Evolutionary conservation across 139 green algal genomes (phyloP), one percentile per base, ranked within the genome.

Genomic region (Chlorokybus atmophyticus): DNA sequence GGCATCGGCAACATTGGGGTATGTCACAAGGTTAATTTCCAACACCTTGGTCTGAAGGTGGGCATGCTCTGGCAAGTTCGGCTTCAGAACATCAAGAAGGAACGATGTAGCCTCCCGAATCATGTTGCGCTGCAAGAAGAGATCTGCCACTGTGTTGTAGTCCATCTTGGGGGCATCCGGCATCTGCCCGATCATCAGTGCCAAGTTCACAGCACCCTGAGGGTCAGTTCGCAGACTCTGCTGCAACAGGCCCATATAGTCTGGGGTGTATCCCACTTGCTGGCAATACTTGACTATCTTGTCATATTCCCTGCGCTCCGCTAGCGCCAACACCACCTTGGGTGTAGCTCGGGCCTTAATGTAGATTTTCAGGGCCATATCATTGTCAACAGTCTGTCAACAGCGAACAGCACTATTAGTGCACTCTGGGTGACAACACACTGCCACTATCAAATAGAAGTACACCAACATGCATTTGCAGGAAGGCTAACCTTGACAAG

Each of bases 11-110:
- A 98, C 84, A 67, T 93, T 85, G 28, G 91, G 90, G 71, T 94
- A 95, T 58, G 91, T 95, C 51, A 99, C 73, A 55, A 99, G 71
- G 81, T 99, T 99, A 76, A 99, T 95, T 75, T 99, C 91, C 62
- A 99, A 76, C 69, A 98, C 78, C 82, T 93, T 93, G 55, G 84
- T 93, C 75, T 93, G 85, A 65, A 93, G 77, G 59, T 81, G 66
- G 8, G 76, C 91, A 21, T 99, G 81, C 66, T 92, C 80, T 1
- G 83, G 69, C 50, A 84, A 69, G 78, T 99, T 86, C 19, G 80
- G 83, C 40, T 86, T 72, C 55, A 99, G 79, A 25, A 88, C 88
- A 28, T 99, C 92, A 66, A 99, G 74, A 76, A 97, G 76, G 76
- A 97, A 96, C 17, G 83, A 85, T 1, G 91, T 99, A 17, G 89